Evolutionary conservation across 805 yeast genomes (phyloP).

Genomic region (Barnettozyma populi): DNA sequence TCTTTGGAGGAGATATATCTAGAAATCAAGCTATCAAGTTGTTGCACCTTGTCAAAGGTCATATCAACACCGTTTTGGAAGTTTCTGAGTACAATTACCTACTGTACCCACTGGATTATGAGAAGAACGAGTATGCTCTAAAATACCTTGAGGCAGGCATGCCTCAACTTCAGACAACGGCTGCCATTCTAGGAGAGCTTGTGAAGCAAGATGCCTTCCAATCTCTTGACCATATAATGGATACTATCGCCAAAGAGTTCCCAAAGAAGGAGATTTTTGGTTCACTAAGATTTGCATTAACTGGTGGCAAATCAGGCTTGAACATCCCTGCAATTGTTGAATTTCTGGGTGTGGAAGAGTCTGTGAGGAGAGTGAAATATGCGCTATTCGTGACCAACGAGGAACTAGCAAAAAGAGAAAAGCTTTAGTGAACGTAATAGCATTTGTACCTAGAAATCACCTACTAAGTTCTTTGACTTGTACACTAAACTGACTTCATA

Average conservation of each 20-base stretch:
- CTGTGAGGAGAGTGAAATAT: constrained; percentile 22
- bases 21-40: constrained; percentile 34
- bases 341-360: constrained; percentile 45
- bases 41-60: constrained; percentile 40
- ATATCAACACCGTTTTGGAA: constrained; percentile 50
- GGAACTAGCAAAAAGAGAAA: background rate
- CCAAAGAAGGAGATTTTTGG: constrained; percentile 44
- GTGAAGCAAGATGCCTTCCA: background rate
- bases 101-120: constrained; percentile 29
- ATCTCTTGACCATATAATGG: constrained; percentile 6
- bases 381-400: constrained; percentile 13
- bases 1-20: constrained; percentile 19
- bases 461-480: background rate
- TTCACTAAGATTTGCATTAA: constrained; percentile 58
- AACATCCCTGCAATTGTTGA: constrained; percentile 53
- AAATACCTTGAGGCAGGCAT: background rate
- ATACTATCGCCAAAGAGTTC: constrained; percentile 18
- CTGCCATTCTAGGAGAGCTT: constrained; percentile 13
- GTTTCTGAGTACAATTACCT: constrained; percentile 46
- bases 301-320: constrained; percentile 68
- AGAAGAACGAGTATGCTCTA: constrained; percentile 10
- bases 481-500: background rate
- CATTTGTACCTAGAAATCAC: background rate
- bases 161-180: constrained; percentile 7
- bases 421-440: background rate